phyloP scores from a whole-genome alignment of 768 basidiomycete genomes.

The Cyclocybe cylindracea region DNA sequence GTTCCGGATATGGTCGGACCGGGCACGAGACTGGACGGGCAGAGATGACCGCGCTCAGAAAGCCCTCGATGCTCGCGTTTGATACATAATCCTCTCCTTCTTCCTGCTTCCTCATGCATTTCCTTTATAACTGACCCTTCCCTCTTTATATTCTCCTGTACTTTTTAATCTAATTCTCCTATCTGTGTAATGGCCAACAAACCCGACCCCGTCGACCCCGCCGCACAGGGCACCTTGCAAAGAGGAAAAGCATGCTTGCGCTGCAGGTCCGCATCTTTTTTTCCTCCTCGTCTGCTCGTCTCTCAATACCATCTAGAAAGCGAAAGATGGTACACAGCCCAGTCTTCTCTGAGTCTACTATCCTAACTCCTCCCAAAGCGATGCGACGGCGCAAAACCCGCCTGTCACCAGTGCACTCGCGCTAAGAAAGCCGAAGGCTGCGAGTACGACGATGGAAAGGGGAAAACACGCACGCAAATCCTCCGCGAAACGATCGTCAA shows the following conservation, averaged over 20 bases:
- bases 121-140: constrained; percentile 5
- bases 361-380: constrained; percentile 41
- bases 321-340: constrained; percentile 59
- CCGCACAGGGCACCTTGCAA: constrained; percentile 49
- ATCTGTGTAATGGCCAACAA: constrained; percentile 51
- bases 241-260: constrained; percentile 72
- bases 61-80: neutral
- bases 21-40: constrained; percentile 10
- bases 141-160: constrained; percentile 16
- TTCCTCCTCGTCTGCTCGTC: constrained; percentile 8
- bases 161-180: constrained; percentile 33
- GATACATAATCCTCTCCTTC: constrained; percentile 16
- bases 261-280: constrained; percentile 54
- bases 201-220: constrained; percentile 30
- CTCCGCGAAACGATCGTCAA: constrained; percentile 76
- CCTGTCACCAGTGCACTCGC: constrained; percentile 76
- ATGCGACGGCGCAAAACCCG: constrained; percentile 76
- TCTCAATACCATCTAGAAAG: constrained; percentile 43
- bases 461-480: constrained; percentile 79
- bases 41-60: neutral
- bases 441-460: constrained; percentile 84
- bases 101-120: constrained; percentile 24
- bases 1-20: constrained; percentile 11
- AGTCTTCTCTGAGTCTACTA: neutral
- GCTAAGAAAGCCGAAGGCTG: constrained; percentile 77